A percentile compares a stretch with the other conserved stretches of the same genome.
phyloP scores from a whole-genome alignment of 2,329 filamentous ascomycete genomes.

The Tolypocladium nubicola region DNA sequence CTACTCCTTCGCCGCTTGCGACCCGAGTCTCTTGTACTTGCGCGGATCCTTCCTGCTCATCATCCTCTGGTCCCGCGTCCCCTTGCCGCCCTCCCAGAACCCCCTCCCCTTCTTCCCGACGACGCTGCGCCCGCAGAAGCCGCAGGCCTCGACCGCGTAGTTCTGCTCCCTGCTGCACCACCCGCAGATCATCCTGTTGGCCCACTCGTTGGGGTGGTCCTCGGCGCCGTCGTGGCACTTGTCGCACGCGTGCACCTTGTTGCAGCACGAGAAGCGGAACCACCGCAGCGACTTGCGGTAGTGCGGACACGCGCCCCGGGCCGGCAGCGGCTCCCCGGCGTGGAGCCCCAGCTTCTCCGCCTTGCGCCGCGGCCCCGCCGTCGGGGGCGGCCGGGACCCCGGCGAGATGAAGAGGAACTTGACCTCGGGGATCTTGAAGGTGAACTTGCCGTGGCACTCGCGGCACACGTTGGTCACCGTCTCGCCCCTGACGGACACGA shows the following conservation, averaged over 20 bases:
- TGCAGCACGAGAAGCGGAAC: constrained; percentile 57
- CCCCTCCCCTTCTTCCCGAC: constrained; percentile 55
- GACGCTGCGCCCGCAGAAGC: constrained; percentile 59
- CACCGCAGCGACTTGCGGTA: constrained; percentile 50
- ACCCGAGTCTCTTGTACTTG: constrained; percentile 55
- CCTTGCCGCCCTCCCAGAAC: constrained; percentile 83
- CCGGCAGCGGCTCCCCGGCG: constrained; percentile 44
- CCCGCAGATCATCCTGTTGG: constrained; percentile 74
- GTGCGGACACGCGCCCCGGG: constrained; percentile 43
- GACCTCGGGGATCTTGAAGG: constrained; percentile 66
- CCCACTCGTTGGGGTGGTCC: constrained; percentile 70
- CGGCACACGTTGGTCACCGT: constrained; percentile 65
- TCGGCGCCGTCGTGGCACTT: constrained; percentile 64
- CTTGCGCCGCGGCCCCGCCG: constrained; percentile 30
- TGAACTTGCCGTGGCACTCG: constrained; percentile 71
- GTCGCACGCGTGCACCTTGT: constrained; percentile 49
- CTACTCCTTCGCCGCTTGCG: constrained; percentile 2
- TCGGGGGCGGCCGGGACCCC: constrained; percentile 30
- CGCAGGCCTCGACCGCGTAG: constrained; percentile 66
- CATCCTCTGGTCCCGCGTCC: constrained; percentile 57
- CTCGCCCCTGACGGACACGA: constrained; percentile 65
- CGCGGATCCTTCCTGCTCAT: constrained; percentile 72
- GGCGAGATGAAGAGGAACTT: constrained; percentile 64
- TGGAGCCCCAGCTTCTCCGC: constrained; percentile 46
- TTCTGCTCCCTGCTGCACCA: constrained; percentile 73